A percentile compares a stretch with the other conserved stretches of the same genome.
Evolutionary conservation across 768 basidiomycete genomes (phyloP).

Genomic region (Crassisporium funariophilum): DNA sequence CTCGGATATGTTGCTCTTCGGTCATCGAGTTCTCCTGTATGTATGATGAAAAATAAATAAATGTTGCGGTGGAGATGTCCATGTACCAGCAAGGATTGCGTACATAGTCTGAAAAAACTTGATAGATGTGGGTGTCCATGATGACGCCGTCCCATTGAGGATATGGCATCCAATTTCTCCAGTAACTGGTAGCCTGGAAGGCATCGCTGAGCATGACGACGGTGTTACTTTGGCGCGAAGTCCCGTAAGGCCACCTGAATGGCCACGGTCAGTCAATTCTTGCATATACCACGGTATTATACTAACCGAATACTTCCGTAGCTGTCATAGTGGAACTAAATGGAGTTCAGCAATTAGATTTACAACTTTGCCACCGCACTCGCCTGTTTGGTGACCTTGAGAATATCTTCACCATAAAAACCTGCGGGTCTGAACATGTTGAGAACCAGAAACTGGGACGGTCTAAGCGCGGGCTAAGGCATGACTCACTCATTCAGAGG

Average conservation of each 20-base stretch:
- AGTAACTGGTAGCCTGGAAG: constrained; percentile 70
- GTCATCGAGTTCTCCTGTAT: constrained; percentile 47
- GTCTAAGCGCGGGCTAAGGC: too few species aligned
- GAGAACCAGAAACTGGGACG: constrained; percentile 1
- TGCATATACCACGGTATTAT: too few species aligned
- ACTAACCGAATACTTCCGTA: constrained; percentile 67
- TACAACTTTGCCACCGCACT: background rate
- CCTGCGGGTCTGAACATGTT: constrained; percentile 62
- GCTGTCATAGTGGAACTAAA: constrained; percentile 71
- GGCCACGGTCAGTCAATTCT: too few species aligned
- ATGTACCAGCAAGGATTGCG: too few species aligned
- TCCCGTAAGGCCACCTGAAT: constrained; percentile 37
- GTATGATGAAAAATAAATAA: background rate
- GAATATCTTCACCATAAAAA: constrained; percentile 50
- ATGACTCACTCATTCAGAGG: constrained; percentile 75
- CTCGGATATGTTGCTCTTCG: constrained; percentile 56
- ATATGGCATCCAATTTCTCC: constrained; percentile 59
- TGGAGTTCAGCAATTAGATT: background rate
- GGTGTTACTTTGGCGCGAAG: constrained; percentile 54
- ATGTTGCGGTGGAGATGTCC: too few species aligned
- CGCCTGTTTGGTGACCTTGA: constrained; percentile 47
- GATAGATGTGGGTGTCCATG: constrained; percentile 80
- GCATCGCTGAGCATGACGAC: constrained; percentile 74
- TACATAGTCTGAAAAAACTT: constrained; percentile 63
- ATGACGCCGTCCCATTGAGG: constrained; percentile 62